phyloP scores from a whole-genome alignment of 148 eudicot genomes.

The Chenopodium formosanum region DNA sequence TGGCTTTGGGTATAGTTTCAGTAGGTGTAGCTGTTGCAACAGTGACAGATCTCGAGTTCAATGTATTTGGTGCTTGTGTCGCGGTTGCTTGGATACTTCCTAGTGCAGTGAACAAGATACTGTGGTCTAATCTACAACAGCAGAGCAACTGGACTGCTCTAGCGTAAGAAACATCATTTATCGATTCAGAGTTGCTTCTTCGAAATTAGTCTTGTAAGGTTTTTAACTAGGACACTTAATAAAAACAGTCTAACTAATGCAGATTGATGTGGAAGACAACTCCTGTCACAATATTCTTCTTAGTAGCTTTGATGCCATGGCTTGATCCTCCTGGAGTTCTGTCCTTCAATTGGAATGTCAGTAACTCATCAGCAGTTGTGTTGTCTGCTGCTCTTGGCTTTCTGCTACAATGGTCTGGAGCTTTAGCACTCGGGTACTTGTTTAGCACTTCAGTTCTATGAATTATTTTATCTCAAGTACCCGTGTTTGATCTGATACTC shows the following conservation, averaged over 20 bases:
- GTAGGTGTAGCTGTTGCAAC: slow-evolving; percentile 88
- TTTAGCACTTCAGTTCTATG: neutral
- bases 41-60: slow-evolving; percentile 84
- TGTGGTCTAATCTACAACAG: slow-evolving; percentile 84
- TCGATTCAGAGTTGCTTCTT: too few relatives aligned
- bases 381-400: slow-evolving; percentile 78
- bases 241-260: slow-evolving; percentile 9
- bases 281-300: slow-evolving; percentile 75
- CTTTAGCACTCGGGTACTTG: slow-evolving; percentile 79
- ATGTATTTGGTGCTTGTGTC: slow-evolving; percentile 75
- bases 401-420: slow-evolving; percentile 89
- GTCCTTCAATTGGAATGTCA: slow-evolving; percentile 64
- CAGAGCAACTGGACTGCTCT: slow-evolving; percentile 91
- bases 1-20: slow-evolving; percentile 68
- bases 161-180: slow-evolving; percentile 46
- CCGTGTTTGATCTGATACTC: neutral
- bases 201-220: neutral
- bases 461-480: neutral
- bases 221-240: neutral
- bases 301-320: slow-evolving; percentile 76
- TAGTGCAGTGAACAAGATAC: slow-evolving; percentile 82
- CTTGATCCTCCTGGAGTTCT: slow-evolving; percentile 85
- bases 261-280: slow-evolving; percentile 98
- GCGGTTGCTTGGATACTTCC: slow-evolving; percentile 85
- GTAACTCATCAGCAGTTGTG: slow-evolving; percentile 50